Percentiles rank a stretch among this genome's conserved stretches.
These are phyloP conservation scores for Ricinus communis DNA, from an alignment of 345 rosid genomes.

Conservation along the genomic window DNA sequence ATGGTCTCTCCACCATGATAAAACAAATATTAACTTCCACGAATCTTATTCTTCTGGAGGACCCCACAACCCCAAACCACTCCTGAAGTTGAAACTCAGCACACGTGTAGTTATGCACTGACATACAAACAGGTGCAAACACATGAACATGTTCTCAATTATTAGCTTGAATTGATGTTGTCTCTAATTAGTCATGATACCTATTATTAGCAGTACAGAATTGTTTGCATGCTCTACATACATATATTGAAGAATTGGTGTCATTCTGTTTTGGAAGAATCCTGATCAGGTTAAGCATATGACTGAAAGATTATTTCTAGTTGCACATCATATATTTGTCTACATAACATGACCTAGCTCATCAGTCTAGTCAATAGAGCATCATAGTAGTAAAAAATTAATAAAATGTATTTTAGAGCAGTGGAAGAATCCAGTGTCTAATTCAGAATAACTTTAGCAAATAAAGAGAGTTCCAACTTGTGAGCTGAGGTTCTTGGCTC, in stretches of 20 bases:
- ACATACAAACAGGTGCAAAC: slow-evolving; percentile 10
- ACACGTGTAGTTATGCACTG: slow-evolving; percentile 12
- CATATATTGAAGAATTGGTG: background rate
- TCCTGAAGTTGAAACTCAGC: slow-evolving; percentile 24
- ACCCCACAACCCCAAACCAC: slow-evolving; percentile 57
- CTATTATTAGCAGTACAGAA: slow-evolving; percentile 6
- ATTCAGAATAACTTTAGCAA: slow-evolving; percentile 16
- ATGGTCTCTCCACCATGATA: slow-evolving; percentile 49
- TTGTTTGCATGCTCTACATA: background rate
- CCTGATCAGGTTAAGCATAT: background rate
- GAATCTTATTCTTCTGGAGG: slow-evolving; percentile 58
- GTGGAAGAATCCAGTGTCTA: slow-evolving; percentile 34
- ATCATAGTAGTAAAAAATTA: background rate
- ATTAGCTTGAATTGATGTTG: background rate
- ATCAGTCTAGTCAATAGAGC: slow-evolving; percentile 7
- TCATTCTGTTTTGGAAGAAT: background rate
- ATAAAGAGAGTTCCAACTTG: slow-evolving; percentile 26
- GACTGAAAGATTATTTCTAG: background rate
- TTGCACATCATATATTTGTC: slow-evolving; percentile 1
- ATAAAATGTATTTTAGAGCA: background rate
- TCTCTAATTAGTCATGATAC: slow-evolving; percentile 5
- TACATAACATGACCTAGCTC: background rate
- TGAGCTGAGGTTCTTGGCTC: slow-evolving; percentile 44
- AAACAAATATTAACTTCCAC: slow-evolving; percentile 24
- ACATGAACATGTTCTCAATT: slow-evolving; percentile 4